Evolutionary conservation across 2,329 filamentous ascomycete species (phyloP), one percentile per base, ranked within the genome.

Genomic region (Polytolypa hystricis): DNA sequence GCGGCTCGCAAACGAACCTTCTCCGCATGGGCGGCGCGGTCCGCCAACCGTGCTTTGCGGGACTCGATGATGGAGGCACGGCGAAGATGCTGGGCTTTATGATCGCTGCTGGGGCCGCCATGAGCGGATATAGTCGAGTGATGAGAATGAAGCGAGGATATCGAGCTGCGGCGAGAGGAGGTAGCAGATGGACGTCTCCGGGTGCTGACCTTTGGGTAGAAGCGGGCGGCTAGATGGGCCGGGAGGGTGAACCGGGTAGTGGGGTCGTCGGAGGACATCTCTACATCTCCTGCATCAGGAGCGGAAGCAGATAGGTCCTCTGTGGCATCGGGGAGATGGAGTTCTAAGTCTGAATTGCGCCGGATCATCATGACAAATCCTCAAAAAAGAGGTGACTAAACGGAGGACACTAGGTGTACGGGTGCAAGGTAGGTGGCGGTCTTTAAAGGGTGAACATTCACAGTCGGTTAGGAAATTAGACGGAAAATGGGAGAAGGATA

Each of bases 51-150:
- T 14, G 74, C 75, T 51, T 78, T 79, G 39, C 76, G 70, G 39
- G 60, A 73, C 47, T 80, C 76, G 38, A 80, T 67, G 33, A 80
- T 79, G 21, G 75, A 77, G 10, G 73, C 69, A 33, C 76, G 72
- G 33, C 76, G 75, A 19, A 79, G 66, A 52, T 79, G 74, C 57
- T 79, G 76, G 32, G 74, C 75, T 40, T 79, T 60, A 52, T 77
- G 70, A 45, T 74, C 73, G 50, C 67, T 71, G 46, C 74, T 69
- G 32, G 66, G 64, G 16, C 62, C 55, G 38, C 64, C 66, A 56
- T 62, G 65, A 30, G 60, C 55, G 8, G 62, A 62, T 23, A 67
- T 62, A 46, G 60, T 67, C 5, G 75, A 77, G 40, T 71, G 68
- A 45, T 74, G 73, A 16, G 74, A 78, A 49, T 77, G 73, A 17